These are phyloP conservation scores for Nicotiana otophora DNA, from an alignment of 257 asterid genomes.

Conservation along the genomic window DNA sequence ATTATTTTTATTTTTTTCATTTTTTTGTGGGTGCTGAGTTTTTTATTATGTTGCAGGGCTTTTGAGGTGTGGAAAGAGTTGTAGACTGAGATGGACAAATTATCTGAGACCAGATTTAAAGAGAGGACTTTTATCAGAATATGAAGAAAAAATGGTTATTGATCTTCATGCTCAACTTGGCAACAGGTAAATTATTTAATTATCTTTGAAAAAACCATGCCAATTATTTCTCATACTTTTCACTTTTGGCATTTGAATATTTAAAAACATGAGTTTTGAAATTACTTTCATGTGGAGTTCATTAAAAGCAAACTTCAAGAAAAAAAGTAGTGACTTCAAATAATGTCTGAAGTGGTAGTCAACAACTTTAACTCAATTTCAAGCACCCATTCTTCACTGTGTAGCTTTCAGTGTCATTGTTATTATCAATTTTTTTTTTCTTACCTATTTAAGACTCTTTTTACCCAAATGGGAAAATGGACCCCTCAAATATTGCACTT, in stretches of 20 bases:
- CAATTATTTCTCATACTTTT: not conserved
- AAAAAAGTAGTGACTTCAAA: not conserved
- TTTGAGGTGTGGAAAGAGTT: constrained; percentile 92
- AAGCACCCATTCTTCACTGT: constrained; percentile 14
- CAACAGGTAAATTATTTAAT: constrained; percentile 46
- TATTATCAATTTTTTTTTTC: constrained; percentile 4
- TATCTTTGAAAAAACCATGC: not conserved
- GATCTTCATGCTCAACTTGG: constrained; percentile 98
- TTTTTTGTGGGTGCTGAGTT: not conserved
- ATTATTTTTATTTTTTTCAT: not conserved
- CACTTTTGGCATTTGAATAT: not conserved
- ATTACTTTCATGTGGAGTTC: not conserved
- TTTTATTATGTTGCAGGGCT: constrained; percentile 42
- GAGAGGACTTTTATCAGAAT: constrained; percentile 81
- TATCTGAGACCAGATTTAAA: constrained; percentile 91
- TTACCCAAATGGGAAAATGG: not conserved
- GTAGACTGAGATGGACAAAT: constrained; percentile 92
- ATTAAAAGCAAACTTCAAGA: not conserved
- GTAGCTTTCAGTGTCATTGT: constrained; percentile 13
- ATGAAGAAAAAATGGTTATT: constrained; percentile 89
- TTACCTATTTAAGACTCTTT: not conserved
- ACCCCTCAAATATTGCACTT: not conserved
- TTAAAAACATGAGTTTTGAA: not conserved
- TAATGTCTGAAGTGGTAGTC: constrained; percentile 23
- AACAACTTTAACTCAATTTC: constrained; percentile 7